Base-by-base conservation (phyloP, 352 stramenopile species). In the Phytopythium chamaehyphon region DNA sequence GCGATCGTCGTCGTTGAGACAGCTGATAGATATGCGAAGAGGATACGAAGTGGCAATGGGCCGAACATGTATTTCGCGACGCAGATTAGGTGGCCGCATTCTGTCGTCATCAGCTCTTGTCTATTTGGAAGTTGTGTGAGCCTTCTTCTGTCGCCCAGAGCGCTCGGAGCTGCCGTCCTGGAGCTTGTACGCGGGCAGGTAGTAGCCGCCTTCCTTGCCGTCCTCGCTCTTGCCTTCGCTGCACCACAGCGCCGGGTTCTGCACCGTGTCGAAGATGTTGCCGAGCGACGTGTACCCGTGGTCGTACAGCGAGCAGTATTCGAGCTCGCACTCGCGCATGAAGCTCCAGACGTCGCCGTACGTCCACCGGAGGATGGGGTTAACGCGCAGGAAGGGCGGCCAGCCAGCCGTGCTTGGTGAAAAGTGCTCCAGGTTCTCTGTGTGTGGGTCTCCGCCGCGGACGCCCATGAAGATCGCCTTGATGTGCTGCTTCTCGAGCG, bases 341-440 rank as follows among this genome's bases (percentile, higher is more conserved):
- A 98, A 98, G 40, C 84, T 70, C 93, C 93, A 98, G 15, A 98
- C 88, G 59, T 98, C 81, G 7, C 80, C 80, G 73, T 99, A 99
- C 6, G 81, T 96, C 96, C 96, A 99, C 47, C 91, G 59, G 33
- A 99, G 64, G 40, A 98, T 96, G n/a, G 96, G 96, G 72, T 99
- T 99, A n/a, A 98, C 88, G 28, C 96, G 80, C 69, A 99, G 83
- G 63, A 99, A 99, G 12, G 95, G 86, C 35, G 96, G 96, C 96
- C 90, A 97, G 3, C 88, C 90, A 8, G 83, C 71, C 16, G 86
- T 89, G 57, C 83, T 96, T 10, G 88, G 87, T 12, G 74, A 76
- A 52, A 92, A 94, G 55, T 93, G 80, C 43, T 93, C 82, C 57
- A 96, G 70, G 47, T 90, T 65, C 37, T 90, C 83, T 0, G 79